Evolutionary conservation across 1,284 basidiomycete species (phyloP), one percentile per base, ranked within the genome.

Genomic region (Schizopora paradoxa): DNA sequence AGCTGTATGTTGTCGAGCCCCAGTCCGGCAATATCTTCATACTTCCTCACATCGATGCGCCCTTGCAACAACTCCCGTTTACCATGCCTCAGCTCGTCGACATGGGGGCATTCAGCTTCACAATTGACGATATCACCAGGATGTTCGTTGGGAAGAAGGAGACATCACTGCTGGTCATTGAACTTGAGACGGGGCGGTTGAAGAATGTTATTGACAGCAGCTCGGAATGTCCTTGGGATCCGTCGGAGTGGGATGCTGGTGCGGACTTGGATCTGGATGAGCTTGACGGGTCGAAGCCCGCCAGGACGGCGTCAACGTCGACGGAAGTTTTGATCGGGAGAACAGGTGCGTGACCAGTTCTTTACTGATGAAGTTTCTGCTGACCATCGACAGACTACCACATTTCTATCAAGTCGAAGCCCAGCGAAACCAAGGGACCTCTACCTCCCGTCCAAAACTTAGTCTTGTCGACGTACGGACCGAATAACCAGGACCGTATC

Each of bases 21-120:
- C 86, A 91, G 66, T 81, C 84, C 1, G 92, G 91, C 5, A 84
- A 91, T 58, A 89, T 95, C 56, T 95, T 91, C 64, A 76, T 93
- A 43, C 77, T 89, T 63, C 67, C 79, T 3, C 75, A 77, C 0
- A 74, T 79, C 0, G 70, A 72, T 13, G 74, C 74, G 36, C 76
- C 86, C 0, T 70, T 88, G 37, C 83, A 91, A 57, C 86, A 86
- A 33, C 81, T 95, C 47, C 88, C 90, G 0, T 78, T 92, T 51
- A 80, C 87, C 23, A 83, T 95, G 76, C 69, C 86, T 0, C 86
- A 95, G 61, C 75, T 95, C 27, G 90, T 94, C 51, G 85, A 91
- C 52, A 71, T 90, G 64, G 90, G 88, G 2, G 91, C 91, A 0
- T 92, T 91, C 60, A 83, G 74, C 31, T 86, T 91, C 49, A 67